Evolutionary conservation across 306 rosid species (phyloP).

Genomic region (Vigna mungo): DNA sequence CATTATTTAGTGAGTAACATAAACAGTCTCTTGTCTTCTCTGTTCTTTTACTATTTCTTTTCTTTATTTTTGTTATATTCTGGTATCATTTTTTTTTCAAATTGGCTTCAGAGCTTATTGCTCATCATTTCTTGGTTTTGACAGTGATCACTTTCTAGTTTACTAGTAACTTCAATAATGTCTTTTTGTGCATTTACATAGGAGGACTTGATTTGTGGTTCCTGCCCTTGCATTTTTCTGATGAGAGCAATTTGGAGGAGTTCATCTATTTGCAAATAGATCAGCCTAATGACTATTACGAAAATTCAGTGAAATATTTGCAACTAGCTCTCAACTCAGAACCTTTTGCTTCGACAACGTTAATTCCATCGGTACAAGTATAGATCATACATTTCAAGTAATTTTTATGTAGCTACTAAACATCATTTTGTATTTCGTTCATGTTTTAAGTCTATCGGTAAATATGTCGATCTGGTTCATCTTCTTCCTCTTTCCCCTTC

Average conservation of each 20-base stretch:
- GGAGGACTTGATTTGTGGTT: conserved; percentile 69
- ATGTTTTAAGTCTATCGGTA: neutral
- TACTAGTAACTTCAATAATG: conserved; percentile 25
- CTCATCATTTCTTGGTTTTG: conserved; percentile 31
- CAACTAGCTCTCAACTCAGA: conserved; percentile 61
- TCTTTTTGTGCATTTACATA: conserved; percentile 49
- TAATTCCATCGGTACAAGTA: conserved; percentile 86
- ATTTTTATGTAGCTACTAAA: conserved; percentile 4
- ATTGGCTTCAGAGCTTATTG: neutral
- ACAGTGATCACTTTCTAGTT: conserved; percentile 18
- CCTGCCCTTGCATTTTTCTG: conserved; percentile 72
- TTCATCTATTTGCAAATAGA: conserved; percentile 46
- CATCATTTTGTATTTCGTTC: conserved; percentile 21
- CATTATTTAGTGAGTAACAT: neutral
- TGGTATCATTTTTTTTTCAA: neutral
- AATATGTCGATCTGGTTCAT: no score
- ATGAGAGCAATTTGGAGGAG: conserved; percentile 51
- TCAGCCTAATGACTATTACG: conserved; percentile 58
- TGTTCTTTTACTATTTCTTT: neutral
- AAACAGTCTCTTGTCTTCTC: neutral
- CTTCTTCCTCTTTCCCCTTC: no score
- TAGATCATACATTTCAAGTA: conserved; percentile 31
- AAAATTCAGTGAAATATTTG: conserved; percentile 65
- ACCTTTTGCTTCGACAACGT: conserved; percentile 58
- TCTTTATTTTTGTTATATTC: neutral